Conservation (phyloP, 2,329 filamentous ascomycete genomes). For the Xylariaceae sp. region DNA sequence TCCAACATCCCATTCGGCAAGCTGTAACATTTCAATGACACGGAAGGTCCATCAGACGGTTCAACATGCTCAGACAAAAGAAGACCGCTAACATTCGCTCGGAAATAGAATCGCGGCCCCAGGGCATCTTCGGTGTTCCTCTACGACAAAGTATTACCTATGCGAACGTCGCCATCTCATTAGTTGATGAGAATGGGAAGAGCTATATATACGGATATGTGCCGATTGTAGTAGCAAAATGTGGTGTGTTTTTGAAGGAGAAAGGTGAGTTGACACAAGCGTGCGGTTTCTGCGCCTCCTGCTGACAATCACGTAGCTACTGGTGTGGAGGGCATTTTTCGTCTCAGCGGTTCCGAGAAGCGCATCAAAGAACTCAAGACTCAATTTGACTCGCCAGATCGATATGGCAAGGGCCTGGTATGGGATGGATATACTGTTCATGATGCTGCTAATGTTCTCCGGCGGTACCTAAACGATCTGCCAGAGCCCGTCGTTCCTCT, state of each 20-base stretch:
- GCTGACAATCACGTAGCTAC: slow-evolving; percentile 65
- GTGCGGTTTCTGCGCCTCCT: slow-evolving; percentile 4
- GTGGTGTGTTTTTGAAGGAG: slow-evolving; percentile 95
- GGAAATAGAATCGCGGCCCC: slow-evolving; percentile 51
- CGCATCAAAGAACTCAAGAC: slow-evolving; percentile 95
- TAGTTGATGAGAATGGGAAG: slow-evolving; percentile 88
- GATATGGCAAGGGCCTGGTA: slow-evolving; percentile 94
- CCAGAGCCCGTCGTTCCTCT: slow-evolving; percentile 96
- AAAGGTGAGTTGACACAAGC: slow-evolving; percentile 69
- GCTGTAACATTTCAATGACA: not conserved
- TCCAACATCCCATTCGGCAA: not conserved
- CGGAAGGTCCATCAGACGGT: not conserved
- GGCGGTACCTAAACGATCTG: slow-evolving; percentile 92
- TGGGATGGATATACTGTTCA: slow-evolving; percentile 99
- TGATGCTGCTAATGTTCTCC: slow-evolving; percentile 94
- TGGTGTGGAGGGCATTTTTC: slow-evolving; percentile 93
- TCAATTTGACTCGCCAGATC: slow-evolving; percentile 89
- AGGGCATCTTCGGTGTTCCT: slow-evolving; percentile 92
- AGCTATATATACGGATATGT: slow-evolving; percentile 99
- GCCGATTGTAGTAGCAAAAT: slow-evolving; percentile 97
- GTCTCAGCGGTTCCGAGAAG: slow-evolving; percentile 93
- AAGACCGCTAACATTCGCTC: slow-evolving; percentile 28
- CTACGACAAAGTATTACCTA: slow-evolving; percentile 94
- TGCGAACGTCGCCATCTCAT: slow-evolving; percentile 95
- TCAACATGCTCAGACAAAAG: slow-evolving; percentile 15